Conservation (phyloP, 2,329 filamentous ascomycete species). For the Sclerotiophoma versabilis region DNA sequence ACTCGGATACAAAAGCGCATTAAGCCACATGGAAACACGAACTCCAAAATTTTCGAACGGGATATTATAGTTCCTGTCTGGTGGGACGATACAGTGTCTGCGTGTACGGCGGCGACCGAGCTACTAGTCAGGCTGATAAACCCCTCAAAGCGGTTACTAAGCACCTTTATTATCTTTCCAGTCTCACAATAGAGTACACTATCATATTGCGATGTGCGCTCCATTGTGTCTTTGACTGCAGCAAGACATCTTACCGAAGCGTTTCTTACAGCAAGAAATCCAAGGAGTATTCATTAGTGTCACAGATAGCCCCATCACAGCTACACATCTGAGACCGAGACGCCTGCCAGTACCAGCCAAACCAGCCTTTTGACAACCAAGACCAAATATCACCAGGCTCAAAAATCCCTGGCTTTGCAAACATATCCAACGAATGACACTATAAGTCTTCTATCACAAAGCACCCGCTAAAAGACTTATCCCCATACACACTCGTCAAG, state of each 20-base stretch:
- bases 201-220: background rate
- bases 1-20: background rate
- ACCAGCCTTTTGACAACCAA: background rate
- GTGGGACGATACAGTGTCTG: background rate
- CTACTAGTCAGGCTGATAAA: background rate
- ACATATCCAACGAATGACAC: background rate
- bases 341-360: too few relatives aligned
- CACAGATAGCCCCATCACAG: background rate
- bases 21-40: background rate
- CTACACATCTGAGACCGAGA: background rate
- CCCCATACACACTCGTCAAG: background rate
- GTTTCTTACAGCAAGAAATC: background rate
- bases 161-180: background rate
- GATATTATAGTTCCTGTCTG: background rate
- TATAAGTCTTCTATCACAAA: background rate
- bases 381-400: background rate
- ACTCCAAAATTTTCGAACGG: background rate
- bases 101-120: background rate
- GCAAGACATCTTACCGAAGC: background rate
- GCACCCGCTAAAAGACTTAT: background rate
- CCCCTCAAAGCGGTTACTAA: background rate
- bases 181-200: background rate
- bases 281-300: background rate
- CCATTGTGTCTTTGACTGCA: background rate
- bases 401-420: background rate